Evolutionary conservation across 495 filamentous ascomycete genomes (phyloP).

Genomic region (Podospora australis): DNA sequence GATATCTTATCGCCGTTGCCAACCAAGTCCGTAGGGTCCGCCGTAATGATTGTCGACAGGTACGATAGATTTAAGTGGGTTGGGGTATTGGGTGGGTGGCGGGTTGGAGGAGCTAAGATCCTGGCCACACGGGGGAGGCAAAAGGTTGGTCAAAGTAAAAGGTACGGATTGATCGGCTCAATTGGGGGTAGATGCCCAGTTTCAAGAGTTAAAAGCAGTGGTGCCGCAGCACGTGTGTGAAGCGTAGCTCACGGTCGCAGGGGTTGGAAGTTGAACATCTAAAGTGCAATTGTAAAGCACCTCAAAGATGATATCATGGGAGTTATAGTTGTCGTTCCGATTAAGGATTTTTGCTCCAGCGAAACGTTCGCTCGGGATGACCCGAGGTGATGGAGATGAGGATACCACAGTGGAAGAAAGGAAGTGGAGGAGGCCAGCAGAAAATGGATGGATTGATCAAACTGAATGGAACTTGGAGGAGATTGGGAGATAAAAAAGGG

Average conservation of each 20-base stretch:
- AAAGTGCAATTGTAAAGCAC: no score
- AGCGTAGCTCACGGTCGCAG: no score
- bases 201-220: background rate
- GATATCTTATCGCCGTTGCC: no score
- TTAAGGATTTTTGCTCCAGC: conserved; percentile 14
- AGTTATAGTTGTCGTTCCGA: no score
- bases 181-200: background rate
- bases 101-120: conserved; percentile 11
- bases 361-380: conserved; percentile 10
- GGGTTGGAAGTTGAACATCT: no score
- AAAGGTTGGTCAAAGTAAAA: conserved; percentile 3
- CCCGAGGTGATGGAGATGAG: conserved; percentile 11
- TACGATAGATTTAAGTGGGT: background rate
- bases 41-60: no score
- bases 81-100: background rate
- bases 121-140: conserved; percentile 8
- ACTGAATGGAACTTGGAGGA: background rate
- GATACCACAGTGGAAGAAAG: background rate
- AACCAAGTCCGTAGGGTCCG: no score
- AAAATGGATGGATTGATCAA: conserved; percentile 3
- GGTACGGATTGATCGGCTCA: background rate
- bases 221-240: conserved; percentile 6
- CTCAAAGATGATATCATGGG: no score
- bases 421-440: conserved; percentile 6
- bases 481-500: background rate